Base-by-base conservation (phyloP, 2,329 filamentous ascomycete species). In the Xylariaceae sp. region DNA sequence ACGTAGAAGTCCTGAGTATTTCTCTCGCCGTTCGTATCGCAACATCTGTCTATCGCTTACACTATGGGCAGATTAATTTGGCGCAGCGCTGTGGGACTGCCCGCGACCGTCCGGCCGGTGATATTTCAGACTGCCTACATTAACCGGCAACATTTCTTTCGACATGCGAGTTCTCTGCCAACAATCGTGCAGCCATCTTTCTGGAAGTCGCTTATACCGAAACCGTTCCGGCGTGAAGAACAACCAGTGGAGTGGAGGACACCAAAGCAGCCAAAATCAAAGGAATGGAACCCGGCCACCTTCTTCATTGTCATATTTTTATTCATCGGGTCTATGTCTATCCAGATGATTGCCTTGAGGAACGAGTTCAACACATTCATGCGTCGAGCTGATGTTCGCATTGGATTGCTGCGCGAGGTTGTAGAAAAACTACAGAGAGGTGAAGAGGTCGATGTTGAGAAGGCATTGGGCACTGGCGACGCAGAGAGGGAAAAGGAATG, bases 241-340 rank as follows among this genome's bases (percentile, higher is more conserved):
- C 49, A 70, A 66, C 44, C 65, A 74, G 59, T 59, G 21, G 56
- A 65, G 32, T 64, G 62, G 60, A 61, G 66, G 18, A 52, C 51
- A 16, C 66, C 60, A 42, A 75, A 75, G 66, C 73, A 76, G 32
- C 67, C 72, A 20, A 83, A 80, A 62, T 76, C 81, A 16, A 88
- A 84, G 68, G 83, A 86, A 64, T 90, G 88, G 87, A 93, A 93
- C 65, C 89, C 90, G 2, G 89, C 89, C 19, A 92, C 88, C 0
- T 93, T 91, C 68, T 95, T 88, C 72, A 90, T 93, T 64, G 79
- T 87, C 66, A 90, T 93, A 61, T 92, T 92, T 68, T 79, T 92
- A 41, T 81, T 98, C 61, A 93, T 98, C 62, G 96, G 96, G 3
- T 96, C 91, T 59, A 96, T 97, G 81, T 90, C 93, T 14, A 97